Percentiles rank a stretch among this genome's conserved stretches.
Evolutionary conservation across 768 basidiomycete genomes (phyloP).

Genomic region (Favolaschia claudopus): DNA sequence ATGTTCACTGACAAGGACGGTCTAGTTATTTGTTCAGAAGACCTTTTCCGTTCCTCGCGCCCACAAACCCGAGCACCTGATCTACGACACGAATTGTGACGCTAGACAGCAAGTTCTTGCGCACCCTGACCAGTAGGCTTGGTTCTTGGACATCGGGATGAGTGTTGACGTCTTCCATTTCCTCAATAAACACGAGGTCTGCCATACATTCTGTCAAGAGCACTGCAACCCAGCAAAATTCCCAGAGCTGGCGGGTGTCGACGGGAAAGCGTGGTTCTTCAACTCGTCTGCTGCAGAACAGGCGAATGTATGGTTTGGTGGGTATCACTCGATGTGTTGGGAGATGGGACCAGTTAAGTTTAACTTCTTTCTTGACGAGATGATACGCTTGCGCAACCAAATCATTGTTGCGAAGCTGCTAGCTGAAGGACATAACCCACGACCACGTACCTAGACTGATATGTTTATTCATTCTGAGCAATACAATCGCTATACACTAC

Average conservation of each 20-base stretch:
- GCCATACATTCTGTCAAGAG: conserved; percentile 25
- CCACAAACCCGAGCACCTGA: conserved; percentile 31
- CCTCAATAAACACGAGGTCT: conserved; percentile 22
- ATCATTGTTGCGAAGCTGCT: conserved; percentile 24
- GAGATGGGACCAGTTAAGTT: conserved; percentile 44
- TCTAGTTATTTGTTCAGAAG: conserved; percentile 15
- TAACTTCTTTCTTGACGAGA: conserved; percentile 46
- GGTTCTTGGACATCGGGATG: conserved; percentile 27
- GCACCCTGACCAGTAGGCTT: conserved; percentile 2
- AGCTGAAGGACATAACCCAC: conserved; percentile 24
- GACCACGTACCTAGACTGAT: too few relatives aligned
- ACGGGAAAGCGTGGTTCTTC: conserved; percentile 32
- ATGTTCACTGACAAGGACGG: background rate
- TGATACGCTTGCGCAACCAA: conserved; percentile 39
- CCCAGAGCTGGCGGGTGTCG: conserved; percentile 26
- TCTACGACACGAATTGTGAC: conserved; percentile 41
- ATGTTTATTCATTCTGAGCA: too few relatives aligned
- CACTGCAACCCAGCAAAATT: conserved; percentile 26
- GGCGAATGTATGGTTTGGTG: conserved; percentile 42
- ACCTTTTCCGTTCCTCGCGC: conserved; percentile 16
- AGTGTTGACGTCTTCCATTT: conserved; percentile 28
- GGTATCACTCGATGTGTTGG: conserved; percentile 38
- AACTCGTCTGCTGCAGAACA: conserved; percentile 47
- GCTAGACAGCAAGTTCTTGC: conserved; percentile 15
- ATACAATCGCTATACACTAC: too few relatives aligned